A percentile compares a stretch with the other conserved stretches of the same genome.
Evolutionary conservation across 345 rosid species (phyloP).

Genomic region (Eucalyptus tenuipes): DNA sequence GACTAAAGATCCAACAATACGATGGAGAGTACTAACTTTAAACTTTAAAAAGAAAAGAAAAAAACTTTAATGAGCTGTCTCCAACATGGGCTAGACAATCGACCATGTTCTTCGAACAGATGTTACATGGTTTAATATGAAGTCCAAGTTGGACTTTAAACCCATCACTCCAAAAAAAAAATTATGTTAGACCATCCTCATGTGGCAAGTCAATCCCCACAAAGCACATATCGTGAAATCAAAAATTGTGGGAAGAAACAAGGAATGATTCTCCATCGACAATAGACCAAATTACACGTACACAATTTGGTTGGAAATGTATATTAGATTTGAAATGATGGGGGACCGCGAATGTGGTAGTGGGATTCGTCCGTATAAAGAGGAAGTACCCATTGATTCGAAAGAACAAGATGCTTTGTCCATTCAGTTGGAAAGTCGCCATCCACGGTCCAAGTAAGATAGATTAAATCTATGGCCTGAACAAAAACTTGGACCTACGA

Average conservation of each 20-base stretch:
- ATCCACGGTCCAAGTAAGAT: background rate
- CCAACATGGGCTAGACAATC: background rate
- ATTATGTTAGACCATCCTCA: background rate
- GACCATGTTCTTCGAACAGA: background rate
- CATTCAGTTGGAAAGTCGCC: background rate
- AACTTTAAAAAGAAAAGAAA: background rate
- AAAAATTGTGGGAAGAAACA: background rate
- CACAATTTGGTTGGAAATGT: background rate
- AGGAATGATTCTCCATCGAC: background rate
- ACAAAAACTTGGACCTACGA: background rate
- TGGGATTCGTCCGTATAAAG: background rate
- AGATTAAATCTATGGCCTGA: background rate
- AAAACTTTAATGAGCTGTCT: background rate
- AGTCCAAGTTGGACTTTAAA: background rate
- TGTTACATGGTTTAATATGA: background rate
- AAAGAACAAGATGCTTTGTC: background rate
- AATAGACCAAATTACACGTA: background rate
- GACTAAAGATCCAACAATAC: background rate
- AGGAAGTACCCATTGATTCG: background rate
- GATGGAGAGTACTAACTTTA: background rate
- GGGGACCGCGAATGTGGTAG: background rate
- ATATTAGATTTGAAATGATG: background rate
- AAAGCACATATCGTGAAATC: background rate
- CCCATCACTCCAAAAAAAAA: background rate
- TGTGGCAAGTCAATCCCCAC: background rate